phyloP scores from a whole-genome alignment of 2,329 filamentous ascomycete species.

The Colletotrichum tanaceti region DNA sequence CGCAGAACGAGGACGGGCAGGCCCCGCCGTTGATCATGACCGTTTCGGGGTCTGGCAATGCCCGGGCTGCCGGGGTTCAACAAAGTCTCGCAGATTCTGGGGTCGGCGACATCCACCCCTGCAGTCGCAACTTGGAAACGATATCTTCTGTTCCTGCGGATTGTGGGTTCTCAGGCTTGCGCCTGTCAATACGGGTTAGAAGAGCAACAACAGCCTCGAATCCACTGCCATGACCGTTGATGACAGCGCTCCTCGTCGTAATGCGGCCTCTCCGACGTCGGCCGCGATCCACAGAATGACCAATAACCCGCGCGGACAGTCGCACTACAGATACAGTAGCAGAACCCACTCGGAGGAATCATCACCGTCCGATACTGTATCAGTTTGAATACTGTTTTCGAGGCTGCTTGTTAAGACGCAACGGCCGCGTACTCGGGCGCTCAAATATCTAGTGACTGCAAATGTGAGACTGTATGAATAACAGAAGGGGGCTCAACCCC shows the following conservation, averaged over 20 bases:
- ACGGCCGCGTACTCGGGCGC: not conserved
- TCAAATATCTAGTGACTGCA: not conserved
- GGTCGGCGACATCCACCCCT: conserved; percentile 29
- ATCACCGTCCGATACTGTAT: not conserved
- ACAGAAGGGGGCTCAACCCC: not conserved
- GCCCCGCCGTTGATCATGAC: conserved; percentile 28
- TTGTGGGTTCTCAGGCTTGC: conserved; percentile 9
- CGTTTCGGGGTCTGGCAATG: conserved; percentile 29
- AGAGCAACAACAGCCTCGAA: conserved; percentile 16
- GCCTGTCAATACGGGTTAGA: not conserved
- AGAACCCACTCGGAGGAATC: conserved; percentile 11
- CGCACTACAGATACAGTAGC: not conserved
- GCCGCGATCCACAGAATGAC: conserved; percentile 35
- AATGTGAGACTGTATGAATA: not conserved
- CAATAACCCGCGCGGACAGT: conserved; percentile 28
- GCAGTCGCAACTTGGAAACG: conserved; percentile 29
- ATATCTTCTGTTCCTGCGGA: conserved; percentile 8
- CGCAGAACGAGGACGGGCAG: conserved; percentile 2
- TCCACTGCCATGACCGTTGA: conserved; percentile 19
- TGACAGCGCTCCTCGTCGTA: conserved; percentile 6
- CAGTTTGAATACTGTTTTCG: conserved; percentile 11
- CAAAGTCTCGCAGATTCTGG: conserved; percentile 33
- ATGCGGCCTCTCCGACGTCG: conserved; percentile 32
- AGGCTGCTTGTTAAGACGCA: not conserved
- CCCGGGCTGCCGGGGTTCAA: conserved; percentile 31